These are phyloP conservation scores for Candida coquimbonensis DNA, from an alignment of 805 yeast genomes.

Conservation along the genomic window DNA sequence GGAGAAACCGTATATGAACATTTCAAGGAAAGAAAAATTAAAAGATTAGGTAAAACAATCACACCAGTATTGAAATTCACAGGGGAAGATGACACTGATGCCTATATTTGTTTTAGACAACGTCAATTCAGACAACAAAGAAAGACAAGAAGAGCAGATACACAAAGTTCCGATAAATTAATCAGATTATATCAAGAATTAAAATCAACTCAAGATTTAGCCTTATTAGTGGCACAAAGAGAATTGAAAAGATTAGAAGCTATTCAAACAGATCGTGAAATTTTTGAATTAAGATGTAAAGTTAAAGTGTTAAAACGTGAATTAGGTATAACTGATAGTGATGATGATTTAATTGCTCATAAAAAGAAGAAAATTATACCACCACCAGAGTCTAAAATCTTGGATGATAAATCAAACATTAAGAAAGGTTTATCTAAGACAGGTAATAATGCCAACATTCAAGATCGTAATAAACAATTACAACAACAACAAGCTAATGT, in stretches of 20 bases:
- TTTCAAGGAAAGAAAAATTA: slow-evolving; percentile 73
- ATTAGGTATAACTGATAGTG: slow-evolving; percentile 74
- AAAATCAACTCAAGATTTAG: slow-evolving; percentile 63
- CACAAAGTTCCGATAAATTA: slow-evolving; percentile 79
- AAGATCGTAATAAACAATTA: slow-evolving; percentile 8
- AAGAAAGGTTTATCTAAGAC: slow-evolving; percentile 15
- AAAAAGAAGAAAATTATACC: slow-evolving; percentile 49
- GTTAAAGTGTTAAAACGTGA: slow-evolving; percentile 71
- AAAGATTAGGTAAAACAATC: slow-evolving; percentile 60
- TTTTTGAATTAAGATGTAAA: slow-evolving; percentile 67
- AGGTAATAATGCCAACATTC: slow-evolving; percentile 13
- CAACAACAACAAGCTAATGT: neutral
- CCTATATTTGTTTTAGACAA: slow-evolving; percentile 91
- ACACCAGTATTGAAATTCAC: slow-evolving; percentile 70
- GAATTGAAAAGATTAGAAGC: slow-evolving; percentile 59
- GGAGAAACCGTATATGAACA: slow-evolving; percentile 70
- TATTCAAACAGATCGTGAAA: slow-evolving; percentile 52
- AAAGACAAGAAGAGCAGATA: slow-evolving; percentile 91
- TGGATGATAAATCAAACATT: slow-evolving; percentile 10
- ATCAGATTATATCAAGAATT: slow-evolving; percentile 69
- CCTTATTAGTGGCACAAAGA: slow-evolving; percentile 66
- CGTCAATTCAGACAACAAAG: slow-evolving; percentile 94
- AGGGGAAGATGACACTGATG: slow-evolving; percentile 89
- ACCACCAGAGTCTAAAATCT: slow-evolving; percentile 9
- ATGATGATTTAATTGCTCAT: slow-evolving; percentile 72